These are phyloP conservation scores for Nakazawaea populi DNA, from an alignment of 805 yeast genomes.

Conservation along the genomic window DNA sequence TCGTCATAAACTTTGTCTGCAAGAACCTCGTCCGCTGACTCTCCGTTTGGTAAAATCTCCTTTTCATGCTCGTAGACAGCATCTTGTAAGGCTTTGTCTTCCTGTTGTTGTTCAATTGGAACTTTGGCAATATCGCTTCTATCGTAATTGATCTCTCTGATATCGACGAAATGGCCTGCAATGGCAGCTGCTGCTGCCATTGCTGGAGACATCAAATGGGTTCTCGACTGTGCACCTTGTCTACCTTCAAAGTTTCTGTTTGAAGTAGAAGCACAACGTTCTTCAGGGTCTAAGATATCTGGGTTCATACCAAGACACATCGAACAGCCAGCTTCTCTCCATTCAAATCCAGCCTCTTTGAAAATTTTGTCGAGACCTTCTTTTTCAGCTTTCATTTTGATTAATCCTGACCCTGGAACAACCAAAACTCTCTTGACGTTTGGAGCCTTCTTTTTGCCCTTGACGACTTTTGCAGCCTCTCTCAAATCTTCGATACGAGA, in stretches of 20 bases:
- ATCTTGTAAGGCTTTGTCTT: constrained; percentile 55
- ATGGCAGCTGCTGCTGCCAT: constrained; percentile 99
- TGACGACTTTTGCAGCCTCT: constrained; percentile 89
- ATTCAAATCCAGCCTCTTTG: constrained; percentile 88
- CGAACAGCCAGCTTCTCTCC: constrained; percentile 99
- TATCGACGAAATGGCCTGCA: constrained; percentile 84
- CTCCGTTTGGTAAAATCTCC: constrained; percentile 50
- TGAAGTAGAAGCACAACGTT: constrained; percentile 98
- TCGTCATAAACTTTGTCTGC: constrained; percentile 59
- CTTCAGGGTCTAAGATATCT: constrained; percentile 89
- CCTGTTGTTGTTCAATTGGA: constrained; percentile 34
- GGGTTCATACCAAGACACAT: constrained; percentile 99
- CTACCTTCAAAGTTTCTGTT: constrained; percentile 99
- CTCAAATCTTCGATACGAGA: constrained; percentile 96
- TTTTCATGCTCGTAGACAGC: constrained; percentile 72
- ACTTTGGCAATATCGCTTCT: constrained; percentile 56
- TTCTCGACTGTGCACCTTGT: constrained; percentile 94
- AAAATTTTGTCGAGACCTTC: constrained; percentile 94
- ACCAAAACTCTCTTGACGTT: constrained; percentile 79
- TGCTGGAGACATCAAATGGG: constrained; percentile 97
- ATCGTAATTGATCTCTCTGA: constrained; percentile 70
- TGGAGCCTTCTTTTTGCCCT: constrained; percentile 82
- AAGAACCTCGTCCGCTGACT: constrained; percentile 36
- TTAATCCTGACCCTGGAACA: constrained; percentile 97
- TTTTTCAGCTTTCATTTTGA: constrained; percentile 86